A percentile compares a stretch with the other conserved stretches of the same genome.
Conservation (phyloP, 805 yeast species). For the Phaffomyces antillensis region DNA sequence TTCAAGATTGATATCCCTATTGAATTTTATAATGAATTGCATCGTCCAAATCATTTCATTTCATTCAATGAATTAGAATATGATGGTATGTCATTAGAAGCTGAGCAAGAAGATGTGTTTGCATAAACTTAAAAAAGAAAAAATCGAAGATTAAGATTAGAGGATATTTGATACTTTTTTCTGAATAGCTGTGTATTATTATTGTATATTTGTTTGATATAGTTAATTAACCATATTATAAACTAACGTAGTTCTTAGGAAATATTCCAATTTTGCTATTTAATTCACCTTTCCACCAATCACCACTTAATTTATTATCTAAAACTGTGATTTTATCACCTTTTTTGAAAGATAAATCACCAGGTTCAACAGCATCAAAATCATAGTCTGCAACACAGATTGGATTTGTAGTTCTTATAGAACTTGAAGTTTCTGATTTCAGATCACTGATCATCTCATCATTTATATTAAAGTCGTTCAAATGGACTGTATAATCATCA, state of each 20-base stretch:
- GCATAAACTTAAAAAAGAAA: constrained; percentile 20
- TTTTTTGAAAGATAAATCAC: constrained; percentile 36
- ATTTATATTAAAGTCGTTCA: not conserved
- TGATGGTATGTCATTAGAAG: constrained; percentile 41
- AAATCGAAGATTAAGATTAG: too few relatives aligned
- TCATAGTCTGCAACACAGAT: constrained; percentile 34
- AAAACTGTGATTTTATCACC: constrained; percentile 38
- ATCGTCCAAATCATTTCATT: constrained; percentile 83
- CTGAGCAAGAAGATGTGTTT: constrained; percentile 61
- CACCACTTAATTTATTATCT: constrained; percentile 13
- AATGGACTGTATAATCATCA: not conserved
- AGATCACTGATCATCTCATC: not conserved
- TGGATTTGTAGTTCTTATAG: constrained; percentile 12
- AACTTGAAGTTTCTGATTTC: constrained; percentile 1
- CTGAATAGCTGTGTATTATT: too few relatives aligned
- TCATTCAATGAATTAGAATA: constrained; percentile 64
- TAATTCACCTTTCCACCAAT: constrained; percentile 22
- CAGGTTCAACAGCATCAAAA: constrained; percentile 29
- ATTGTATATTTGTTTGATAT: not conserved
- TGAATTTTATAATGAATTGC: constrained; percentile 76
- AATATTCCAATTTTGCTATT: constrained; percentile 16
- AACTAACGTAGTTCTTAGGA: constrained; percentile 16
- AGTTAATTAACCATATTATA: not conserved
- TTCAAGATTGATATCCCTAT: constrained; percentile 74
- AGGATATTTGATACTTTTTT: too few relatives aligned